These are phyloP conservation scores for Leptoxyphium fumago DNA, from an alignment of 2,329 filamentous ascomycete species.

Conservation along the genomic window DNA sequence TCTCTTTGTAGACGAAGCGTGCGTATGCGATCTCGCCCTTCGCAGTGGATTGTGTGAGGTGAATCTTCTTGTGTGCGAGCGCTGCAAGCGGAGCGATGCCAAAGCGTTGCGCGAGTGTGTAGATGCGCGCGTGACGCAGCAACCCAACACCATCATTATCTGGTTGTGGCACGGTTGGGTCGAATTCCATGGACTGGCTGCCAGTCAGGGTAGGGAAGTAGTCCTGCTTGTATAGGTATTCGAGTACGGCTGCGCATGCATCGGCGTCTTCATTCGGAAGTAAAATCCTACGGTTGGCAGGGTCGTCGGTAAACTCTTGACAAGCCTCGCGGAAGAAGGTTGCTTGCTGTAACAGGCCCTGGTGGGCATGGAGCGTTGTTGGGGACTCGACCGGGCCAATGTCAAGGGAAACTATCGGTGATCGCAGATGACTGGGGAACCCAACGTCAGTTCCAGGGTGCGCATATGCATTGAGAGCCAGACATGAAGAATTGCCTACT, in stretches of 20 bases:
- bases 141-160: constrained; percentile 73
- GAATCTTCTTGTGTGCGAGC: constrained; percentile 77
- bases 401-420: constrained; percentile 31
- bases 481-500: constrained; percentile 20
- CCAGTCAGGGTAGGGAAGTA: constrained; percentile 61
- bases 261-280: constrained; percentile 55
- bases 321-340: constrained; percentile 57
- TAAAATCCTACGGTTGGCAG: constrained; percentile 46
- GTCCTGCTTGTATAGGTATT: constrained; percentile 73
- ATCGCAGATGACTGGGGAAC: constrained; percentile 30
- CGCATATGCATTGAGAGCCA: too few species aligned
- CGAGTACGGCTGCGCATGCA: constrained; percentile 63
- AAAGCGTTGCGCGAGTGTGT: constrained; percentile 75
- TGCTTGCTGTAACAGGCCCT: constrained; percentile 58
- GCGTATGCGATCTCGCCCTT: constrained; percentile 86
- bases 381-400: constrained; percentile 39
- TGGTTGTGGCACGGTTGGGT: constrained; percentile 47
- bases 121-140: constrained; percentile 76
- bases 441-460: too few species aligned
- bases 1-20: constrained; percentile 75
- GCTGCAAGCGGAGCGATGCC: constrained; percentile 50
- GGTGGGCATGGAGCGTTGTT: constrained; percentile 61
- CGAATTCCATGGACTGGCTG: constrained; percentile 49
- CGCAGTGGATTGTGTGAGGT: constrained; percentile 75
- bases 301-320: constrained; percentile 41